Conservation (phyloP, 164 flowering plant species). For the Aristolochia fimbriata region DNA sequence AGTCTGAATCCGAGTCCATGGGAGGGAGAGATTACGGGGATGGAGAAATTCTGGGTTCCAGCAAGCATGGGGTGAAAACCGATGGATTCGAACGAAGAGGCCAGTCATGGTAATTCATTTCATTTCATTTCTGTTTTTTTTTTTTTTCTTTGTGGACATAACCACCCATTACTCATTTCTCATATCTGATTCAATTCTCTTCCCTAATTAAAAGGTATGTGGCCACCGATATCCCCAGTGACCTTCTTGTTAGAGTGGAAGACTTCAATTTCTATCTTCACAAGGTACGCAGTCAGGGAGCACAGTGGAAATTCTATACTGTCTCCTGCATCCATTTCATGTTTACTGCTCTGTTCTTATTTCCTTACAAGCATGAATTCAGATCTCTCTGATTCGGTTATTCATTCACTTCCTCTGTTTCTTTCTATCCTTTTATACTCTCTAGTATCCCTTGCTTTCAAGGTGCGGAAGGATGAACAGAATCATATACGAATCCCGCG, state of each 20-base stretch:
- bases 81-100: conserved; percentile 85
- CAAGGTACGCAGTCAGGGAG: conserved; percentile 42
- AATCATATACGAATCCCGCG: conserved; percentile 51
- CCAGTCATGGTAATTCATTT: conserved; percentile 53
- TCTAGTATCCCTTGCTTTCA: conserved; percentile 72
- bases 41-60: conserved; percentile 44
- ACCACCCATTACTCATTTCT: neutral
- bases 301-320: no score
- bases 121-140: neutral
- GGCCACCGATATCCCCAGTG: conserved; percentile 88
- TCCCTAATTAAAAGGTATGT: conserved; percentile 55
- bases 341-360: neutral
- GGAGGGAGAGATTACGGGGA: conserved; percentile 53
- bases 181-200: conserved; percentile 1
- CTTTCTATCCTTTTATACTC: neutral
- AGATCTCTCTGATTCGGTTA: no score
- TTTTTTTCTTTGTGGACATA: no score
- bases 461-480: conserved; percentile 74
- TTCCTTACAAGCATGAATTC: neutral
- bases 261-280: conserved; percentile 73
- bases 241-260: conserved; percentile 62
- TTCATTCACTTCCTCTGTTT: neutral
- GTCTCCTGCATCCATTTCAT: no score
- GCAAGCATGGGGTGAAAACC: conserved; percentile 59
- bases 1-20: conserved; percentile 58